phyloP scores from a whole-genome alignment of 345 rosid species.

The Populus alba region DNA sequence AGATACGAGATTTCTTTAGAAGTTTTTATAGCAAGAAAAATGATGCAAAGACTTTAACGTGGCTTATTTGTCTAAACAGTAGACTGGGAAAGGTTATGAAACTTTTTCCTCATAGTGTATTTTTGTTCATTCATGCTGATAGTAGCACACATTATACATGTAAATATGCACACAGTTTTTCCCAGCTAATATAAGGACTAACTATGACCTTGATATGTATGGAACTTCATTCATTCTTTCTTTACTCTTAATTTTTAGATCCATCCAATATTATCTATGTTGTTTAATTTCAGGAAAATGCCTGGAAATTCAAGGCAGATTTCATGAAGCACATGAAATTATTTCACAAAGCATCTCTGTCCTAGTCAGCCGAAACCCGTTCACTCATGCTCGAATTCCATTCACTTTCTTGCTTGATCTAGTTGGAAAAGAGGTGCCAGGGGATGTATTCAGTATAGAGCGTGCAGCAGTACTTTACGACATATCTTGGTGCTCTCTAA shows the following conservation, averaged over 20 bases:
- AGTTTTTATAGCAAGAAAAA: too few relatives aligned
- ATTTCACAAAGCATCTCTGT: slow-evolving; percentile 52
- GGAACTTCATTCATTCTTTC: not conserved
- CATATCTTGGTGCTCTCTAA: slow-evolving; percentile 61
- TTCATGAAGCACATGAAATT: slow-evolving; percentile 63
- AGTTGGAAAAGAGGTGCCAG: slow-evolving; percentile 55
- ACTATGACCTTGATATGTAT: too few relatives aligned
- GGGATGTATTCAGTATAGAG: slow-evolving; percentile 65
- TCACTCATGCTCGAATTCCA: slow-evolving; percentile 31
- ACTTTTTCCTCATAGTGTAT: too few relatives aligned
- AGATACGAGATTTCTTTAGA: too few relatives aligned
- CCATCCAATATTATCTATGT: not conserved
- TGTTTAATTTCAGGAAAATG: slow-evolving; percentile 62
- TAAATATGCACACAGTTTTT: too few relatives aligned
- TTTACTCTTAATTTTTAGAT: slow-evolving; percentile 2
- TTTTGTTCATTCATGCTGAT: too few relatives aligned
- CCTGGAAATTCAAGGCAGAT: slow-evolving; percentile 40
- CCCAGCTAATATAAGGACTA: too few relatives aligned
- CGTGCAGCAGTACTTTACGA: slow-evolving; percentile 62
- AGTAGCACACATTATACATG: too few relatives aligned
- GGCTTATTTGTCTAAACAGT: too few relatives aligned
- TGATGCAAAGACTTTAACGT: too few relatives aligned
- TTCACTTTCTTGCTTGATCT: slow-evolving; percentile 49
- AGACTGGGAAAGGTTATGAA: too few relatives aligned
- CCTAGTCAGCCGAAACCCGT: slow-evolving; percentile 48